phyloP scores from a whole-genome alignment of 495 filamentous ascomycete genomes.

The Neurospora cerealis region DNA sequence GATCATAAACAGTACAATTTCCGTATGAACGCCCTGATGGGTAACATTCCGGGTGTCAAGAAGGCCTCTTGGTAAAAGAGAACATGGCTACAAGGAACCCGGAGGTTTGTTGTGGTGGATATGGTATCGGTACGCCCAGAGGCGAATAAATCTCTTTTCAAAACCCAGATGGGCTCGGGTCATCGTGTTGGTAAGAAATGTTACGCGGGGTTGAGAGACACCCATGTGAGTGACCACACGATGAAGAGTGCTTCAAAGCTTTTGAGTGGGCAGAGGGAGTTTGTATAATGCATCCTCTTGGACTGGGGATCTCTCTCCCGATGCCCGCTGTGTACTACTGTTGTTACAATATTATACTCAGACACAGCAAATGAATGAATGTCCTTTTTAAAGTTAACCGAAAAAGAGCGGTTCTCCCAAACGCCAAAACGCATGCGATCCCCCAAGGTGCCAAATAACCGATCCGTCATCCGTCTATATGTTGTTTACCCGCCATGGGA shows the following conservation, averaged over 20 bases:
- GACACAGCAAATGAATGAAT: neutral
- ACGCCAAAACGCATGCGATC: conserved; percentile 10
- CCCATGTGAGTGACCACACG: neutral
- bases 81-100: neutral
- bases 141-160: neutral
- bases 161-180: neutral
- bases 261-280: neutral
- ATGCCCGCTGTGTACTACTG: conserved; percentile 9
- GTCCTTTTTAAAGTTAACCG: neutral
- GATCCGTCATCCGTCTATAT: neutral
- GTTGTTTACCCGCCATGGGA: conserved; percentile 2
- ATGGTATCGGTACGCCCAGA: neutral
- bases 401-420: neutral
- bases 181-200: neutral
- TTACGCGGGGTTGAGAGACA: neutral
- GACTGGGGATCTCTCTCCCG: neutral
- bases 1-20: conserved; percentile 65
- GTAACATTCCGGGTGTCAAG: conserved; percentile 82
- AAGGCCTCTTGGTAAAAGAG: conserved; percentile 82
- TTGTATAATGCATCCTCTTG: conserved; percentile 4
- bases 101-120: neutral
- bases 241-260: neutral
- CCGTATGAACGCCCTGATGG: conserved; percentile 76
- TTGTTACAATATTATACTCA: conserved; percentile 18
- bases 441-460: neutral